Percentiles rank a stretch among this genome's conserved stretches.
phyloP scores from a whole-genome alignment of 1,139 yeast species.

The Nakaseomyces glabratus region DNA sequence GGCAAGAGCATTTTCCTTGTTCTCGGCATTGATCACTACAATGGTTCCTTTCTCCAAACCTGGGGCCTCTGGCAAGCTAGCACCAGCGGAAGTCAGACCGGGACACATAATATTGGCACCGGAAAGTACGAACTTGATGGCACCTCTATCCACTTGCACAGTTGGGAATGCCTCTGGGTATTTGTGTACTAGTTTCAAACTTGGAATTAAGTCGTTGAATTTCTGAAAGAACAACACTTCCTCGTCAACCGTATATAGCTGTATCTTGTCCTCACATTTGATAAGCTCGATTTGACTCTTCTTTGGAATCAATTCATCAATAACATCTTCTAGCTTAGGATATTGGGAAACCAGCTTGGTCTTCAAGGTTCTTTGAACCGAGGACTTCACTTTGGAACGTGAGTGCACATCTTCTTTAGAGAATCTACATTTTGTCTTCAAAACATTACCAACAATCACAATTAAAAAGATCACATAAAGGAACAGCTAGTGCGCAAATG shows the following conservation, averaged over 20 bases:
- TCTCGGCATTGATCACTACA: slow-evolving; percentile 84
- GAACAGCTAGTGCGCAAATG: no score
- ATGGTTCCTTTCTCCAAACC: slow-evolving; percentile 55
- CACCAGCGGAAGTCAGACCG: slow-evolving; percentile 89
- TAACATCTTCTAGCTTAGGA: slow-evolving; percentile 60
- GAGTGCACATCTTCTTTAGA: slow-evolving; percentile 82
- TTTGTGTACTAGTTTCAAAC: slow-evolving; percentile 69
- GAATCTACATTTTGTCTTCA: no score
- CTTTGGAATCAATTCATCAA: slow-evolving; percentile 82
- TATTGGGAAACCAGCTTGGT: slow-evolving; percentile 63
- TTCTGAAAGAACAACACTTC: slow-evolving; percentile 76
- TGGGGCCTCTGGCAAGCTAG: slow-evolving; percentile 64
- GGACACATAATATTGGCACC: slow-evolving; percentile 99
- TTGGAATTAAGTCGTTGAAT: slow-evolving; percentile 75
- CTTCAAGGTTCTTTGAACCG: slow-evolving; percentile 80
- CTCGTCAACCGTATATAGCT: slow-evolving; percentile 63
- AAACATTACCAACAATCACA: no score
- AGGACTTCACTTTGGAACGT: slow-evolving; percentile 83
- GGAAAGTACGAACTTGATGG: slow-evolving; percentile 83
- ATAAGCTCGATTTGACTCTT: slow-evolving; percentile 75
- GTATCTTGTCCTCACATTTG: slow-evolving; percentile 86
- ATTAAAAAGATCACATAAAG: no score
- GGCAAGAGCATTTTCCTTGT: slow-evolving; percentile 85
- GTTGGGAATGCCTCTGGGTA: slow-evolving; percentile 75
- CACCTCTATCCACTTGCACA: slow-evolving; percentile 92